Evolutionary conservation across 106 monocot species (phyloP).

Genomic region (Dendrobium officinale): DNA sequence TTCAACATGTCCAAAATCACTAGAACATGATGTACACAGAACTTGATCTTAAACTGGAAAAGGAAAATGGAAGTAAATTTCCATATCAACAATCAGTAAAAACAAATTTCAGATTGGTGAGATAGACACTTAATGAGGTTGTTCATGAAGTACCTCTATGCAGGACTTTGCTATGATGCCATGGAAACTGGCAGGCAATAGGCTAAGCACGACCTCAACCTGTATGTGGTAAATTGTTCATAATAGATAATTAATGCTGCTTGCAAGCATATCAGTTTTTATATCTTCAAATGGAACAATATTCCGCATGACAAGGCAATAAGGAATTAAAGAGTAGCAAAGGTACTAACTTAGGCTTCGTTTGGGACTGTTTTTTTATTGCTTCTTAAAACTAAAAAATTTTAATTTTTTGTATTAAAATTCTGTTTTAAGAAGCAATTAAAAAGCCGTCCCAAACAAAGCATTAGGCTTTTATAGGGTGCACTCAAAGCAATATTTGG

Average conservation of each 20-base stretch:
- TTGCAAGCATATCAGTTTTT: background rate
- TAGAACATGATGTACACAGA: background rate
- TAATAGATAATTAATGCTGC: background rate
- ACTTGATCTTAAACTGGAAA: background rate
- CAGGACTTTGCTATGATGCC: conserved; percentile 52
- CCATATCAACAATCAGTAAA: background rate
- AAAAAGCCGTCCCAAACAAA: too few relatives aligned
- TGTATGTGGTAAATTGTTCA: conserved; percentile 28
- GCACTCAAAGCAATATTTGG: background rate
- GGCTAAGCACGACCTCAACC: conserved; percentile 89
- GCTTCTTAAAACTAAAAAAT: too few relatives aligned
- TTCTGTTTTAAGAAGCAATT: too few relatives aligned
- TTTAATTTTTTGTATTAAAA: too few relatives aligned
- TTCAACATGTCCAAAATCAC: background rate
- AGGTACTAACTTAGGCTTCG: background rate
- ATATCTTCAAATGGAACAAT: background rate
- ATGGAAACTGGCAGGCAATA: conserved; percentile 88
- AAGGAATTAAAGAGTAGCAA: background rate
- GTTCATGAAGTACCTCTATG: conserved; percentile 48
- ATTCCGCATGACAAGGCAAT: background rate
- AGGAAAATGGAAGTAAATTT: background rate
- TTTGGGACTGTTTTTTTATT: too few relatives aligned
- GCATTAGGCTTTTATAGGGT: background rate
- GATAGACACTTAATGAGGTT: background rate
- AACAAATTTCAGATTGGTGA: background rate